Evolutionary conservation across 2,329 filamentous ascomycete species (phyloP).

Genomic region (Aspergillus transmontanensis): DNA sequence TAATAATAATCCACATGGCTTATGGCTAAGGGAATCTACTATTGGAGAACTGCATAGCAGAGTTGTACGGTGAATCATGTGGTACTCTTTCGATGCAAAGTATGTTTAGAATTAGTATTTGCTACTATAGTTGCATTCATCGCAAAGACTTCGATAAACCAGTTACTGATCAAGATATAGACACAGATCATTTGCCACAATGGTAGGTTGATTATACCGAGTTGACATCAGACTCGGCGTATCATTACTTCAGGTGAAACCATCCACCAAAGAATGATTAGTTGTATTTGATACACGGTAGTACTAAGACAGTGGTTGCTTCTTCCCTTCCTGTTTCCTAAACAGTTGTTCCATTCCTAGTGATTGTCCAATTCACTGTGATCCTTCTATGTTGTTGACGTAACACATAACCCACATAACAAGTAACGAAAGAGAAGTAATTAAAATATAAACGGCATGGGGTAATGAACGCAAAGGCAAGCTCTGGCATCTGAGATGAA

Average conservation of each 20-base stretch:
- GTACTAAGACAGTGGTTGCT: conserved; percentile 6
- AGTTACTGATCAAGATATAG: no score
- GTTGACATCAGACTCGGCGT: not conserved
- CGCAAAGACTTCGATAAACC: no score
- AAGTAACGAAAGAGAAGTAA: conserved; percentile 21
- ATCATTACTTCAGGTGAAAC: not conserved
- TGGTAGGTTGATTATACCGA: not conserved
- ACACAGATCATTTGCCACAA: not conserved
- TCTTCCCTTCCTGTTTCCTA: not conserved
- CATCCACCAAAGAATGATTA: conserved; percentile 4
- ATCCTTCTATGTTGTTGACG: conserved; percentile 29
- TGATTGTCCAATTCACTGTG: conserved; percentile 23
- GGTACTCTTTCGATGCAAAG: not conserved
- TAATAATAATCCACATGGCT: no score
- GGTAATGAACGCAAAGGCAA: conserved; percentile 24
- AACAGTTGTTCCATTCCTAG: conserved; percentile 6
- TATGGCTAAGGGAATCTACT: no score
- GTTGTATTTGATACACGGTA: conserved; percentile 14
- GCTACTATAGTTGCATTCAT: no score
- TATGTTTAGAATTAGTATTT: not conserved
- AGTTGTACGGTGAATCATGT: not conserved
- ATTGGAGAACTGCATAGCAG: not conserved
- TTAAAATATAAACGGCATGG: conserved; percentile 27
- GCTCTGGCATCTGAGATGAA: conserved; percentile 26
- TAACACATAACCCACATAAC: conserved; percentile 32